Percentiles rank a stretch among this genome's conserved stretches.
Conservation (phyloP, 805 yeast genomes). For the Clavispora asparagi region DNA sequence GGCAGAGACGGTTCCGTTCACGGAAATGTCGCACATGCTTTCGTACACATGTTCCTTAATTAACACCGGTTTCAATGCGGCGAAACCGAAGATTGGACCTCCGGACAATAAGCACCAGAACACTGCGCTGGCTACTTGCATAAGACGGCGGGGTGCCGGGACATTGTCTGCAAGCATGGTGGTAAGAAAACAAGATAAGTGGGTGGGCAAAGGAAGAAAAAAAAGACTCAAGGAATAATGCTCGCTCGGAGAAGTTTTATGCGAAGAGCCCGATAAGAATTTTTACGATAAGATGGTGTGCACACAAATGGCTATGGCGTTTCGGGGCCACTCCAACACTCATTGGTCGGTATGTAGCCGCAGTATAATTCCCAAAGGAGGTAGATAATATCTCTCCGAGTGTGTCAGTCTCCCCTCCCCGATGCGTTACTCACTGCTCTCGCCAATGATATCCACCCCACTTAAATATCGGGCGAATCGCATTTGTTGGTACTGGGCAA, state of each 20-base stretch:
- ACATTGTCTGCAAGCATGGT: constrained; percentile 10
- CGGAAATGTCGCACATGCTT: constrained; percentile 27
- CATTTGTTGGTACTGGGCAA: too few relatives aligned
- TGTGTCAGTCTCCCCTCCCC: too few relatives aligned
- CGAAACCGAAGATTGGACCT: constrained; percentile 57
- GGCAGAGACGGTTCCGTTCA: constrained; percentile 7
- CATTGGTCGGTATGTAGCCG: too few relatives aligned
- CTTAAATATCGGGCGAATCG: too few relatives aligned
- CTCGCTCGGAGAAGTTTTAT: neutral
- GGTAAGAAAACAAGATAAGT: neutral
- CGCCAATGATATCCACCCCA: too few relatives aligned
- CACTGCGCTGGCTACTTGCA: constrained; percentile 47
- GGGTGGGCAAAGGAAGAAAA: neutral
- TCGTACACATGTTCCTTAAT: constrained; percentile 46
- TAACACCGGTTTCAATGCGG: constrained; percentile 51
- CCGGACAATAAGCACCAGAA: constrained; percentile 52
- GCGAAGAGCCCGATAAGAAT: neutral
- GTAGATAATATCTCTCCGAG: too few relatives aligned
- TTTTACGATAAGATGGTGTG: neutral
- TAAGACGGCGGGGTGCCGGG: constrained; percentile 10
- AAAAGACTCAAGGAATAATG: too few relatives aligned
- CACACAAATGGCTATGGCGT: neutral
- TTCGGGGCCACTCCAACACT: too few relatives aligned
- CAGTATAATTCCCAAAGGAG: too few relatives aligned
- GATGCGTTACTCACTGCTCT: too few relatives aligned